Conservation (phyloP, 495 filamentous ascomycete species). For the Aspergillus ostianus region DNA sequence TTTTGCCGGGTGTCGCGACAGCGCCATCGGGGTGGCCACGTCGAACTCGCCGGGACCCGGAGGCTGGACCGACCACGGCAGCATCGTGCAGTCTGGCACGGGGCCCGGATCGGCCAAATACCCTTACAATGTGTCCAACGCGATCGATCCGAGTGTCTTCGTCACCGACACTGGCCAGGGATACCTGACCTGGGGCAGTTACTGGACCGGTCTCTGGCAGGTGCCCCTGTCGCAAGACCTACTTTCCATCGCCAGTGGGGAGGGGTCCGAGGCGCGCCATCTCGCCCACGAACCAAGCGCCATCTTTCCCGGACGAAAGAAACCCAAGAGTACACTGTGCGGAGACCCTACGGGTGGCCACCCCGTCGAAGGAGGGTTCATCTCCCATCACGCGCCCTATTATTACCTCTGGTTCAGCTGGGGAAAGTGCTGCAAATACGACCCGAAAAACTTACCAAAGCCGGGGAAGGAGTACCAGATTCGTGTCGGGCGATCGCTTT, state of each 20-base stretch:
- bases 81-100: constrained; percentile 41
- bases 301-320: constrained; percentile 20
- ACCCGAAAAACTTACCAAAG: constrained; percentile 41
- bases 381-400: constrained; percentile 54
- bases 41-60: constrained; percentile 59
- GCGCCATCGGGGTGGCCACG: constrained; percentile 70
- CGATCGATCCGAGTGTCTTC: constrained; percentile 69
- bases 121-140: constrained; percentile 59
- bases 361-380: constrained; percentile 48
- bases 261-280: constrained; percentile 30
- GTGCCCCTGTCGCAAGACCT: constrained; percentile 50
- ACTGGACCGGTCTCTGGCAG: constrained; percentile 71
- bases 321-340: constrained; percentile 28
- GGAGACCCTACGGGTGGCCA: constrained; percentile 37
- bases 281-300: constrained; percentile 33
- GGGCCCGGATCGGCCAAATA: constrained; percentile 42
- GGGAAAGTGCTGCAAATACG: constrained; percentile 67
- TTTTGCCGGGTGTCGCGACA: constrained; percentile 63
- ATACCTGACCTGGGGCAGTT: constrained; percentile 66
- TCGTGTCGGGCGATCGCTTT: constrained; percentile 39
- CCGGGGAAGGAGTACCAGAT: constrained; percentile 58
- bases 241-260: constrained; percentile 27
- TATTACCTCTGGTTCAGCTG: constrained; percentile 74
- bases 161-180: constrained; percentile 41
- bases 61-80: constrained; percentile 53